Conservation (phyloP, 768 basidiomycete species). For the Russula foetens region DNA sequence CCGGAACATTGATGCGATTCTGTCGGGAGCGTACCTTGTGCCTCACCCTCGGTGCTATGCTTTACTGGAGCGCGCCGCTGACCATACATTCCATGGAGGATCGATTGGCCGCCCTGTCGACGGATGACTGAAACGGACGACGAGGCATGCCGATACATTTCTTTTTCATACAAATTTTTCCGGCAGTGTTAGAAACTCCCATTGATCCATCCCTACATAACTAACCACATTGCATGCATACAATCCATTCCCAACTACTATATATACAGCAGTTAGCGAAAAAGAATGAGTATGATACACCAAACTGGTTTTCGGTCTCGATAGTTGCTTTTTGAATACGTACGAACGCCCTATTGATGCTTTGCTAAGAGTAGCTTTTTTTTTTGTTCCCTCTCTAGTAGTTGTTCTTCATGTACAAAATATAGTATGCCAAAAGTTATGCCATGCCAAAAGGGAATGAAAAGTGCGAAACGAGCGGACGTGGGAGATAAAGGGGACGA, state of each 20-base stretch:
- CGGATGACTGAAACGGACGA: background rate
- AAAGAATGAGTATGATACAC: background rate
- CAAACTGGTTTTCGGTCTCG: background rate
- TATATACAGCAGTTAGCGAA: background rate
- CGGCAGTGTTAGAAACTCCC: no score
- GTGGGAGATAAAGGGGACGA: background rate
- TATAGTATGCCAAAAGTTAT: background rate
- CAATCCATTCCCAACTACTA: background rate
- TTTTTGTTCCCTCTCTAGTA: background rate
- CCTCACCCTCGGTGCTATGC: background rate
- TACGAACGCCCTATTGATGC: background rate
- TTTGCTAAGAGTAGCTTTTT: background rate
- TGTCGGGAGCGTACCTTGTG: background rate
- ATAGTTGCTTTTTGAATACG: background rate
- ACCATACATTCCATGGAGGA: background rate
- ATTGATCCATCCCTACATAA: background rate
- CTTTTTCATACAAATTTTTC: background rate
- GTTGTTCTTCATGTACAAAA: background rate
- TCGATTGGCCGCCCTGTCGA: background rate
- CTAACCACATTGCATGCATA: slow-evolving; percentile 4
- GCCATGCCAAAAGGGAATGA: background rate
- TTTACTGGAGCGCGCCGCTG: no score
- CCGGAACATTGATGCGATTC: background rate
- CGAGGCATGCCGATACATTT: background rate
- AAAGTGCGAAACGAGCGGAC: slow-evolving; percentile 2